phyloP scores from a whole-genome alignment of 2,329 filamentous ascomycete species.

The Phialophora tarda region DNA sequence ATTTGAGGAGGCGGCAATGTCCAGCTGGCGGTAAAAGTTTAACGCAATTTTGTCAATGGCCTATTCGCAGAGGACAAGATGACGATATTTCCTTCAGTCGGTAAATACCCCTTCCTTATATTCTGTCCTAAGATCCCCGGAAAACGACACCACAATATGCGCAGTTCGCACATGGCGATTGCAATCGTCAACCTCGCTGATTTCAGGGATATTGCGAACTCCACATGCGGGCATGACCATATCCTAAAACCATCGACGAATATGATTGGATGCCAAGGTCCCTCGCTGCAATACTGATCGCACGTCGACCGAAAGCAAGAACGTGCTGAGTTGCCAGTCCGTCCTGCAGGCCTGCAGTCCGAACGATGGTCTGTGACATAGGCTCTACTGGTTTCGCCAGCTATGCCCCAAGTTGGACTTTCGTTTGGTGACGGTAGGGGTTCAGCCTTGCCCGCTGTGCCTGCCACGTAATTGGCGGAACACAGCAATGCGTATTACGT shows the following conservation, averaged over 20 bases:
- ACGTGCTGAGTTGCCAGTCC: neutral
- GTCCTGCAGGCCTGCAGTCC: neutral
- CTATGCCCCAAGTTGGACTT: neutral
- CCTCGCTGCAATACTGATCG: too few relatives aligned
- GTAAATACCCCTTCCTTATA: neutral
- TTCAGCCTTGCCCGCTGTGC: neutral
- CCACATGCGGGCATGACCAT: too few relatives aligned
- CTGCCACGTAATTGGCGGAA: conserved; percentile 1
- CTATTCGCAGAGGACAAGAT: neutral
- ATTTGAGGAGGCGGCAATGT: neutral
- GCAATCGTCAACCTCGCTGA: neutral
- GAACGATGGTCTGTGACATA: neutral
- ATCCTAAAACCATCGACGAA: too few relatives aligned
- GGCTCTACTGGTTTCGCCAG: neutral
- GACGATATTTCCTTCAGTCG: neutral
- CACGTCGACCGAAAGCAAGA: too few relatives aligned
- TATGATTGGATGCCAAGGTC: too few relatives aligned
- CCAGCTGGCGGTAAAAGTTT: neutral
- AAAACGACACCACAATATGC: too few relatives aligned
- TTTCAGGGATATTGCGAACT: neutral
- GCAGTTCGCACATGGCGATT: neutral
- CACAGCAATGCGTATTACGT: neutral
- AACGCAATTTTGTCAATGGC: neutral
- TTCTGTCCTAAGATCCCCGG: neutral
- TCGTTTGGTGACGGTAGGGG: neutral